Evolutionary conservation across 495 filamentous ascomycete genomes (phyloP).

Genomic region (Aspergillus asperescens): DNA sequence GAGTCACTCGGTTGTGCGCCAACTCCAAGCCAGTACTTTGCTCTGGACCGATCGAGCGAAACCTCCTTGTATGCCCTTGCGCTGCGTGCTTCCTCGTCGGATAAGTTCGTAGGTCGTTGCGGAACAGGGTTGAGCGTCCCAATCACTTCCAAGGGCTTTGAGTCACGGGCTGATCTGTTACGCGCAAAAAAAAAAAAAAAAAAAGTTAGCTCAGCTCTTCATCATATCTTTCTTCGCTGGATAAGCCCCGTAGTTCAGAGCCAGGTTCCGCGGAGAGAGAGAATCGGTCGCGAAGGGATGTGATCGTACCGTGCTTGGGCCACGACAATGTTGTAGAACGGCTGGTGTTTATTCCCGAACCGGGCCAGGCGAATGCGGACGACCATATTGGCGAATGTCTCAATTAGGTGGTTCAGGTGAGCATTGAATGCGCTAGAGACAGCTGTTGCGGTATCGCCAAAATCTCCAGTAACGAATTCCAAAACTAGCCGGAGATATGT

Average conservation of each 20-base stretch:
- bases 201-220: slow-evolving; percentile 3
- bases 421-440: slow-evolving; percentile 1
- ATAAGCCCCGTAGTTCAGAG: background rate
- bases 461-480: slow-evolving; percentile 29
- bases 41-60: slow-evolving; percentile 70
- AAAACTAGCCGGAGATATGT: slow-evolving; percentile 23
- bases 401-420: slow-evolving; percentile 6
- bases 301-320: slow-evolving; percentile 78
- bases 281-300: slow-evolving; percentile 2
- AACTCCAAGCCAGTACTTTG: slow-evolving; percentile 94
- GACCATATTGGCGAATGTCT: slow-evolving; percentile 60
- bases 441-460: slow-evolving; percentile 4
- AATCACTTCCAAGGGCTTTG: slow-evolving; percentile 87
- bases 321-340: slow-evolving; percentile 97
- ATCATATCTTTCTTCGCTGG: slow-evolving; percentile 29
- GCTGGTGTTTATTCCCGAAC: slow-evolving; percentile 79
- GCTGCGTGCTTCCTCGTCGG: slow-evolving; percentile 51
- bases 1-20: slow-evolving; percentile 90
- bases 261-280: background rate
- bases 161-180: slow-evolving; percentile 63
- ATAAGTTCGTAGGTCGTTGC: slow-evolving; percentile 54
- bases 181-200: too few species aligned
- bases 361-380: slow-evolving; percentile 88
- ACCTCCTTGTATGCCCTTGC: slow-evolving; percentile 77
- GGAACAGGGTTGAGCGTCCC: slow-evolving; percentile 93